Percentiles rank a stretch among this genome's conserved stretches.
Conservation (phyloP, 805 yeast genomes). For the Kodamaea restingae region DNA sequence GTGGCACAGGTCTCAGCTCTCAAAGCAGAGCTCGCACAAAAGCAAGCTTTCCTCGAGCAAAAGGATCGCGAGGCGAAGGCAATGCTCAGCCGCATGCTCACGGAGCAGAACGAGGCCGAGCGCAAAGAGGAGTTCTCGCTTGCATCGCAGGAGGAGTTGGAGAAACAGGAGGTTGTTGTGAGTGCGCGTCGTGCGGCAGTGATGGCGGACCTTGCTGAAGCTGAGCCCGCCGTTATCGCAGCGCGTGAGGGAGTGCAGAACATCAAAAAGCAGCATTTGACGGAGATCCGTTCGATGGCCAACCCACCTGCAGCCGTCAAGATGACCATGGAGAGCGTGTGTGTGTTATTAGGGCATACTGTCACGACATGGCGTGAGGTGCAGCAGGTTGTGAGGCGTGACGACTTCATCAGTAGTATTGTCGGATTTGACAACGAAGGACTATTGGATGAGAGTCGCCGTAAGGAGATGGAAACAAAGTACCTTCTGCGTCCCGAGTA, state of each 20-base stretch:
- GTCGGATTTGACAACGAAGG: slow-evolving; percentile 65
- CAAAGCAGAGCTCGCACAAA: slow-evolving; percentile 49
- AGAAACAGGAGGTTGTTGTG: slow-evolving; percentile 61
- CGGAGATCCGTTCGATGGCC: slow-evolving; percentile 83
- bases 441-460: slow-evolving; percentile 51
- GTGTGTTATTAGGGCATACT: slow-evolving; percentile 70
- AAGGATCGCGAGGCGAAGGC: slow-evolving; percentile 68
- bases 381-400: slow-evolving; percentile 71
- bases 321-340: slow-evolving; percentile 81
- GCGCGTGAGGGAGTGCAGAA: slow-evolving; percentile 90
- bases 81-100: slow-evolving; percentile 71
- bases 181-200: slow-evolving; percentile 52
- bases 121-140: slow-evolving; percentile 82
- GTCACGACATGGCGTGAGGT: slow-evolving; percentile 77
- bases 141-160: slow-evolving; percentile 66
- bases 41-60: slow-evolving; percentile 42
- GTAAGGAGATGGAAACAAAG: slow-evolving; percentile 51
- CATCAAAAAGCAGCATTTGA: slow-evolving; percentile 86
- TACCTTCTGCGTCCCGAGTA: slow-evolving; percentile 64
- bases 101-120: slow-evolving; percentile 89
- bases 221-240: slow-evolving; percentile 79
- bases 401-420: slow-evolving; percentile 81
- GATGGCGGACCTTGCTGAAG: slow-evolving; percentile 59
- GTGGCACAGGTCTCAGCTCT: slow-evolving; percentile 66
- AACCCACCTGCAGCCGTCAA: slow-evolving; percentile 90